phyloP scores from a whole-genome alignment of 2,329 filamentous ascomycete species.

The Penicillium sp. region DNA sequence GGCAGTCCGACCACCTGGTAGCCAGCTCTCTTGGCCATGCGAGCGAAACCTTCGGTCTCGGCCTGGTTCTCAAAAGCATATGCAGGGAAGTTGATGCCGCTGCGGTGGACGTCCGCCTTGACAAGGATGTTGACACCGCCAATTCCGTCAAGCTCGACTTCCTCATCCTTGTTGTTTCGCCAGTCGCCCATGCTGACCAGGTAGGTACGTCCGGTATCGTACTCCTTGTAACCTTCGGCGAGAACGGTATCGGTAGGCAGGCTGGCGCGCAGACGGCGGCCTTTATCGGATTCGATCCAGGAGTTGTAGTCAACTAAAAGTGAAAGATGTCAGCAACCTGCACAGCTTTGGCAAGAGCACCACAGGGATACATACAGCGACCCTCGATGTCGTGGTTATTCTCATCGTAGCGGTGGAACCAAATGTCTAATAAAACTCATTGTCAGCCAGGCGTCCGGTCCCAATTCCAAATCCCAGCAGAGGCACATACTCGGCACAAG shows the following conservation, averaged over 20 bases:
- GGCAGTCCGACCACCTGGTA: slow-evolving; percentile 89
- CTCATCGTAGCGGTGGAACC: slow-evolving; percentile 81
- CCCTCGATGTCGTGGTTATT: slow-evolving; percentile 85
- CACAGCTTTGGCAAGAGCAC: neutral
- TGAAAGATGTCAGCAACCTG: slow-evolving; percentile 21
- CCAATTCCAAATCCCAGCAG: neutral
- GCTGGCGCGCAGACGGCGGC: slow-evolving; percentile 65
- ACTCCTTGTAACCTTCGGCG: slow-evolving; percentile 94
- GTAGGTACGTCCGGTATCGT: slow-evolving; percentile 81
- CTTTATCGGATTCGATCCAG: slow-evolving; percentile 91
- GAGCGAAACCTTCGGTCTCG: slow-evolving; percentile 96
- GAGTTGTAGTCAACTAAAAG: slow-evolving; percentile 91
- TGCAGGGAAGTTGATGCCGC: slow-evolving; percentile 93
- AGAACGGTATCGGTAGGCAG: slow-evolving; percentile 78
- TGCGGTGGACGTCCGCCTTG: slow-evolving; percentile 94
- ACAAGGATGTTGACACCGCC: slow-evolving; percentile 97
- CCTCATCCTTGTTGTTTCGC: slow-evolving; percentile 84
- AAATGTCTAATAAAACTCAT: slow-evolving; percentile 64
- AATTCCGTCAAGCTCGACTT: slow-evolving; percentile 90
- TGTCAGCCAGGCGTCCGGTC: slow-evolving; percentile 14
- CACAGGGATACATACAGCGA: slow-evolving; percentile 63
- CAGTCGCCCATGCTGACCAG: slow-evolving; percentile 91
- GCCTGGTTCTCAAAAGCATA: slow-evolving; percentile 99
- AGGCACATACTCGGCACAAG: slow-evolving; percentile 82
- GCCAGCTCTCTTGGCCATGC: slow-evolving; percentile 95